A percentile compares a stretch with the other conserved stretches of the same genome.
Conservation (phyloP, 768 basidiomycete species). For the Macrolepiota dolichaula region DNA sequence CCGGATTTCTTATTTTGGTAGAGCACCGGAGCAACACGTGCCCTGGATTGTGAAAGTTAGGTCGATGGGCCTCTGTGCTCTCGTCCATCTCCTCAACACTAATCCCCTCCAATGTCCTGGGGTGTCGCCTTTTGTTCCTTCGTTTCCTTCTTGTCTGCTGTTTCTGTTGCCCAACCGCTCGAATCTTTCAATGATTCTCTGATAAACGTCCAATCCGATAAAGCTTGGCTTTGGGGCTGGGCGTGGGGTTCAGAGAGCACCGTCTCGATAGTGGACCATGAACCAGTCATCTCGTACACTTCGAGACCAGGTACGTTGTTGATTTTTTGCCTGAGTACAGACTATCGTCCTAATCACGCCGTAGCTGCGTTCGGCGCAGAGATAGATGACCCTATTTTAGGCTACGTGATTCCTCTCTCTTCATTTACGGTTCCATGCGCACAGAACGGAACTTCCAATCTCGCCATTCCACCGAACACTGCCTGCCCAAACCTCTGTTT, state of each 20-base stretch:
- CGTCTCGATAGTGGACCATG: slow-evolving; percentile 74
- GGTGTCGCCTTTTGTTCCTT: slow-evolving; percentile 4
- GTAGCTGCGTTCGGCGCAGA: slow-evolving; percentile 74
- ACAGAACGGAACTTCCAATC: slow-evolving; percentile 20
- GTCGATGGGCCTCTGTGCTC: not conserved
- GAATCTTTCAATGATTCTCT: slow-evolving; percentile 22
- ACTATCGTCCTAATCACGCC: not conserved
- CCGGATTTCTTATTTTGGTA: not conserved
- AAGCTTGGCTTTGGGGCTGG: slow-evolving; percentile 59
- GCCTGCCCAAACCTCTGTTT: slow-evolving; percentile 73
- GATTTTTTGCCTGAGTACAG: slow-evolving; percentile 2
- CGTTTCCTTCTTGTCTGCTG: not conserved
- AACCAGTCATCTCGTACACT: slow-evolving; percentile 65
- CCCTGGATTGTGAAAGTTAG: not conserved
- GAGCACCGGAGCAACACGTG: slow-evolving; percentile 1
- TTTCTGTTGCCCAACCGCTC: slow-evolving; percentile 26
- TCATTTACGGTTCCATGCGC: slow-evolving; percentile 59
- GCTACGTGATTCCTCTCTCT: slow-evolving; percentile 69
- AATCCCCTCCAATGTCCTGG: not conserved
- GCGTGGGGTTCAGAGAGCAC: slow-evolving; percentile 67
- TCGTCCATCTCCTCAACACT: not conserved
- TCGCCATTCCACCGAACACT: slow-evolving; percentile 33
- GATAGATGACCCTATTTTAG: slow-evolving; percentile 62
- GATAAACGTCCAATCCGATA: slow-evolving; percentile 45
- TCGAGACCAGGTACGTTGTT: slow-evolving; percentile 52